These are phyloP conservation scores for Adansonia gregorii DNA, from an alignment of 441 rosid genomes.

Conservation along the genomic window DNA sequence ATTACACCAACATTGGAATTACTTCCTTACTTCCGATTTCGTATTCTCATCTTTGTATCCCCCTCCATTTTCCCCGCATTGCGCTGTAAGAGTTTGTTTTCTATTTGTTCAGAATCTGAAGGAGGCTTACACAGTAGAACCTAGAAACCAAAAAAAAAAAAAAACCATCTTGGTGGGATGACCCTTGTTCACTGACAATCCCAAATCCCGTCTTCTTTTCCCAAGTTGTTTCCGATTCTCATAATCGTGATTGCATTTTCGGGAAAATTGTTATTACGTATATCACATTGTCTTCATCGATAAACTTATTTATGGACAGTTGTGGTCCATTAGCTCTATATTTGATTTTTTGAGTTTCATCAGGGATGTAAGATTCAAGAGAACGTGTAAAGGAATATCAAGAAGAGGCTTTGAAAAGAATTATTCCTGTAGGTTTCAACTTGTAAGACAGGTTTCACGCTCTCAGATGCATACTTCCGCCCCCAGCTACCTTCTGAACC, in stretches of 20 bases:
- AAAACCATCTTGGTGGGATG: neutral
- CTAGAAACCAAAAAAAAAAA: neutral
- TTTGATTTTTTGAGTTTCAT: too few species aligned
- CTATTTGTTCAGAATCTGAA: neutral
- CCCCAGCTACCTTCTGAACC: too few species aligned
- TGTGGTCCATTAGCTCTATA: too few species aligned
- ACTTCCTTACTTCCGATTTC: conserved; percentile 1
- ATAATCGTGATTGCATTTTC: neutral
- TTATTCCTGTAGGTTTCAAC: too few species aligned
- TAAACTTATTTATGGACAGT: too few species aligned
- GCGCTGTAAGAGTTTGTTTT: neutral
- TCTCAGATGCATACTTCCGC: too few species aligned
- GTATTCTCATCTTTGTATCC: neutral
- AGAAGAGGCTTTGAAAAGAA: too few species aligned
- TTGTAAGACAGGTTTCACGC: too few species aligned
- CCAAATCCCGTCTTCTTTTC: neutral
- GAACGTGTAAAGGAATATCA: too few species aligned
- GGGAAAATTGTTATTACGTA: too few species aligned
- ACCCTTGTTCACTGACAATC: neutral
- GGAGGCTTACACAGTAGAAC: neutral
- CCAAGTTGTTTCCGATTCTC: neutral
- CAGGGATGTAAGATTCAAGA: too few species aligned
- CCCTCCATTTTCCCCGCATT: neutral
- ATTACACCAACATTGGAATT: conserved; percentile 33
- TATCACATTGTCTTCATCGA: too few species aligned